Base-by-base conservation (phyloP, 129 eudicot species). In the Silybum marianum region DNA sequence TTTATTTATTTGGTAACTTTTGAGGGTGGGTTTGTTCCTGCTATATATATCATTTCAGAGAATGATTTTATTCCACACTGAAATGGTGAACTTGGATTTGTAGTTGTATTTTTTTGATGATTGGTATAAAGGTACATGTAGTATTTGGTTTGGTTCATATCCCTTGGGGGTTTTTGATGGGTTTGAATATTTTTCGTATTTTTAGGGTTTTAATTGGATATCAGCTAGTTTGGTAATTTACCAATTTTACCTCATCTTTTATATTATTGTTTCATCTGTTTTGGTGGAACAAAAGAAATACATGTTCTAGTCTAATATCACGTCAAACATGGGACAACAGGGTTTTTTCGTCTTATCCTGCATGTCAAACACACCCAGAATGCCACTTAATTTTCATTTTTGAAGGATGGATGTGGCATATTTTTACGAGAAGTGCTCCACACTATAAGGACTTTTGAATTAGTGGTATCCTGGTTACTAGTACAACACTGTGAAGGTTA, bases 1-100 rank as follows among this genome's bases (percentile, higher is more conserved):
- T n/a, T n/a, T n/a, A 32, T 23, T 19, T 40, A 54, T 68, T 83
- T 77, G 77, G 48, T 25, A 69, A 69, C 85, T 82, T 16, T 46
- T 51, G 81, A 70, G 73, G 28, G 25, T 54, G 73, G 28, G 13
- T 54, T 14, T 76, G 8, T 32, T 75, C 30, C 48, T 18, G 22
- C 65, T 38, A 24, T 38, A 32, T 19, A 75, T 11, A 71, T 3
- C 54, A 70, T 76, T 83, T 46, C 9, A 26, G 18, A 26, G 18
- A 76, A 54, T 11, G 81, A 16, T 68, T 16, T 23, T 8, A 38
- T 69, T 23, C 34, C 25, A 14, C 25, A 14, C 21, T 77, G 68
- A 76, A 51, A 2, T 69, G 30, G 12, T 24, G 16, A 26, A 30
- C 30, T 24, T 82, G 76, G 25, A 54, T 70, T 9, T 34, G 25